These are phyloP conservation scores for Hymenoscyphus scutula DNA, from an alignment of 2,329 filamentous ascomycete genomes.

Conservation along the genomic window DNA sequence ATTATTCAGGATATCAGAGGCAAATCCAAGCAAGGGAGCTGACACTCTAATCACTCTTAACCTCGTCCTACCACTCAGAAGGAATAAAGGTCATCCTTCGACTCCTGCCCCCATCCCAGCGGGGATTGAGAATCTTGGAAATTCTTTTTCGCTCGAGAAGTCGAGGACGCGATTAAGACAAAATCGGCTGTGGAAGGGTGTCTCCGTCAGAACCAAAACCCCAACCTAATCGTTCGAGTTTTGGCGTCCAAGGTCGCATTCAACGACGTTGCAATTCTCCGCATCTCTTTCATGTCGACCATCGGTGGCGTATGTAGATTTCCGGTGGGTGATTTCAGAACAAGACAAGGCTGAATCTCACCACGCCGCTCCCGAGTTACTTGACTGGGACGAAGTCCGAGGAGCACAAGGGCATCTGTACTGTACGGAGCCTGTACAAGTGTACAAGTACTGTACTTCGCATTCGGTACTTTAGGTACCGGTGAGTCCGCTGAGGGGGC, in stretches of 20 bases:
- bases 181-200: background rate
- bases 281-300: background rate
- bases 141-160: background rate
- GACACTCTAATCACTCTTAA: slow-evolving; percentile 3
- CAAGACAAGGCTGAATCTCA: slow-evolving; percentile 9
- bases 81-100: background rate
- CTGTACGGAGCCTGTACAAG: background rate
- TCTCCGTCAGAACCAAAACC: background rate
- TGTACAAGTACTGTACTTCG: too few relatives aligned
- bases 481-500: background rate
- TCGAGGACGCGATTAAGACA: background rate
- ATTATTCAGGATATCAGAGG: background rate
- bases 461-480: background rate
- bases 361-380: slow-evolving; percentile 4
- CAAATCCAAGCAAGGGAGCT: background rate
- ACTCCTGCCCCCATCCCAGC: background rate
- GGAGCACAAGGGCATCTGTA: background rate
- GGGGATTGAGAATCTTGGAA: background rate
- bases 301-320: slow-evolving; percentile 6
- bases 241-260: background rate
- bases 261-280: background rate
- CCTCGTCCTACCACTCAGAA: background rate
- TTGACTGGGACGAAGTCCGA: slow-evolving; percentile 1
- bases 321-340: background rate
- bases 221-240: background rate